phyloP scores from a whole-genome alignment of 257 asterid genomes.

The Fraxinus anomala region DNA sequence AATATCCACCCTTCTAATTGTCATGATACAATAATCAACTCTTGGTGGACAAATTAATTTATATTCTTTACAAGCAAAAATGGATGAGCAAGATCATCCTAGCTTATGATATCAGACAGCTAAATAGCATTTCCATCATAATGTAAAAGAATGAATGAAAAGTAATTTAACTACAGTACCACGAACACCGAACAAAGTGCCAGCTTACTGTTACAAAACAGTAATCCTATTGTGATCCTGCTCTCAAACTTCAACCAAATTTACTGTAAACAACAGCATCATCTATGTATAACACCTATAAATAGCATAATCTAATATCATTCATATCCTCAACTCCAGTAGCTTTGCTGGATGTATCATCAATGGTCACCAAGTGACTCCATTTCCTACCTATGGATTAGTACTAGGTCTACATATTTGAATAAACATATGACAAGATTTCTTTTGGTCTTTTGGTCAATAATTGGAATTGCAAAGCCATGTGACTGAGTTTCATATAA shows the following conservation, averaged over 20 bases:
- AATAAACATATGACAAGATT: constrained; percentile 2
- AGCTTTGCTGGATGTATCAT: neutral
- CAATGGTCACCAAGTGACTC: neutral
- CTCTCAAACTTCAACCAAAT: neutral
- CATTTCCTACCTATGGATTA: neutral
- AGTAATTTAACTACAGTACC: no score
- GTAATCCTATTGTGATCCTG: neutral
- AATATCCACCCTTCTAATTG: no score
- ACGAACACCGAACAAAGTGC: no score
- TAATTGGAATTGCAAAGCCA: neutral
- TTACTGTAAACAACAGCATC: neutral
- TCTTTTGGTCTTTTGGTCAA: neutral
- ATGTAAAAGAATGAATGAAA: neutral
- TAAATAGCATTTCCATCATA: neutral
- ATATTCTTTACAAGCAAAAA: no score
- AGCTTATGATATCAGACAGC: neutral
- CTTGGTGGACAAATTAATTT: no score
- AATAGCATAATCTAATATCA: neutral
- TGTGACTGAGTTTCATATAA: neutral
- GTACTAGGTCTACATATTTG: neutral
- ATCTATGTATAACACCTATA: neutral
- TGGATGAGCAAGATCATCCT: neutral
- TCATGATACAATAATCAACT: no score
- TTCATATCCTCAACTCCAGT: neutral
- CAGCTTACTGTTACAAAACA: no score